phyloP scores from a whole-genome alignment of 306 rosid species.

The Albizia julibrissin region DNA sequence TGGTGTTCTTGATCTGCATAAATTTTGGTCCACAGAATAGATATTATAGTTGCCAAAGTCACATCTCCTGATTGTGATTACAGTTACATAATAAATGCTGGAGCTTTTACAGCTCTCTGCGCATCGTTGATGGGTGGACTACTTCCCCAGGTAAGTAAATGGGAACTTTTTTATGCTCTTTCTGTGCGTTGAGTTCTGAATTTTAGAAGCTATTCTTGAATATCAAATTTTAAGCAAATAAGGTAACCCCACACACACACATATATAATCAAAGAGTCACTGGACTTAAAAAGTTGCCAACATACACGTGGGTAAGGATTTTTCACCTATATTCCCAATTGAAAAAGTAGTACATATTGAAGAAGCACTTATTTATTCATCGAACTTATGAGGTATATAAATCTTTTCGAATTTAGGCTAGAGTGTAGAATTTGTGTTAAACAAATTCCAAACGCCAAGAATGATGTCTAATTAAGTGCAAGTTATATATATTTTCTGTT shows the following conservation, averaged over 20 bases:
- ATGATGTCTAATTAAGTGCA: neutral
- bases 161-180: neutral
- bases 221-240: neutral
- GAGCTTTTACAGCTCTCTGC: constrained; percentile 86
- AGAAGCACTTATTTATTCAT: neutral
- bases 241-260: neutral
- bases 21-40: constrained; percentile 2
- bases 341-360: neutral
- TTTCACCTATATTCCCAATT: neutral
- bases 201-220: neutral
- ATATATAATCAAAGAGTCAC: neutral
- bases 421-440: neutral
- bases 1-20: neutral
- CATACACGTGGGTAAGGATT: neutral
- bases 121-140: constrained; percentile 86
- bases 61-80: constrained; percentile 39
- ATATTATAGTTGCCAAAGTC: neutral
- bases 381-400: neutral
- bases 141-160: constrained; percentile 82
- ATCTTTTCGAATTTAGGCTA: constrained; percentile 4
- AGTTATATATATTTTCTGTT: neutral
- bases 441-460: neutral
- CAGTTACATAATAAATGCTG: constrained; percentile 82
- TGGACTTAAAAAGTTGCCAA: neutral
- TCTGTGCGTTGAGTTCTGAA: neutral